These are phyloP conservation scores for Fomitopsis betulina DNA, from an alignment of 1,284 basidiomycete genomes.

Conservation along the genomic window DNA sequence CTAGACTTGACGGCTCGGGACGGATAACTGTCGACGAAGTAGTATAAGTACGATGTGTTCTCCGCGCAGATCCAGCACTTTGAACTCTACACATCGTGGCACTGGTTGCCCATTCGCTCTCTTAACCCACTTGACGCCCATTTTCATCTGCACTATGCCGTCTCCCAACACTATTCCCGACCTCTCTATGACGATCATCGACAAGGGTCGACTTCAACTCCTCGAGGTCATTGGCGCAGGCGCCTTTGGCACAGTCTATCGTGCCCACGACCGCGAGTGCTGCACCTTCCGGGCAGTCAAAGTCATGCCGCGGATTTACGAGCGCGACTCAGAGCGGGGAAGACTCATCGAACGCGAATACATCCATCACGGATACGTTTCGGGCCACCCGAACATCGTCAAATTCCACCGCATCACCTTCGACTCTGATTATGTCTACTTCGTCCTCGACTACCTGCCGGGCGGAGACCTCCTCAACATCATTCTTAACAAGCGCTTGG, in stretches of 20 bases:
- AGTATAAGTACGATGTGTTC: neutral
- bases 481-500: constrained; percentile 46
- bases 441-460: constrained; percentile 57
- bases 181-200: constrained; percentile 17
- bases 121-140: neutral
- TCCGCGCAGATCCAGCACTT: neutral
- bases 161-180: constrained; percentile 10
- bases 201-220: constrained; percentile 38
- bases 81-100: neutral
- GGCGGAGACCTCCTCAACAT: constrained; percentile 60
- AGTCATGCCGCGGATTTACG: constrained; percentile 11
- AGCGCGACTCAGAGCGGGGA: neutral
- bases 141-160: constrained; percentile 8
- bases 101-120: neutral
- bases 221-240: constrained; percentile 53
- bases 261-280: constrained; percentile 29
- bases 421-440: constrained; percentile 46
- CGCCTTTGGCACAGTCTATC: constrained; percentile 63
- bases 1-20: neutral
- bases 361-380: constrained; percentile 45
- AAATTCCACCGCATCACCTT: constrained; percentile 51
- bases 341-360: constrained; percentile 19
- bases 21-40: neutral
- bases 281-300: constrained; percentile 20
- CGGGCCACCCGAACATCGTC: constrained; percentile 52